Base-by-base conservation (phyloP, 768 basidiomycete genomes). In the Boletus sensibilis region DNA sequence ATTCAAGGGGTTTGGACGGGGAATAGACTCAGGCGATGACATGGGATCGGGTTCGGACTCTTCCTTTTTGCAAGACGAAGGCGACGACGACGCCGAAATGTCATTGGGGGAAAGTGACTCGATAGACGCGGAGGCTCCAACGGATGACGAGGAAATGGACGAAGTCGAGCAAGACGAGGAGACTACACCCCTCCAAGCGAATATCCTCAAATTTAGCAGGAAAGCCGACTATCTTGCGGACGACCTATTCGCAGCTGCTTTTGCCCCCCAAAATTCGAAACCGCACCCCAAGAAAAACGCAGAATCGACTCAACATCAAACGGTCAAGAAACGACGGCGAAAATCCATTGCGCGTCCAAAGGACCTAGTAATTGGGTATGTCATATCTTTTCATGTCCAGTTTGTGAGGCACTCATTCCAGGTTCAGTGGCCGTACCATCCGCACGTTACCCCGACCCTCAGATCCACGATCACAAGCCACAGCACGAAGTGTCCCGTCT, bases 221-320 rank as follows among this genome's bases (percentile, higher is more conserved):
- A 74, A 76, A 50, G 66, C 74, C 4, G 73, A 81, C 45, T 82
- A 87, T 68, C 83, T 88, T 29, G 84, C 85, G 2, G 87, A 88
- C 62, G 81, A 85, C 58, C 73, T 88, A 20, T 89, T 88, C 67
- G 61, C 72, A 0, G 75, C 83, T 56, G 86, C 85, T 0, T 82
- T 86, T 59, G 64, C 76, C 5, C 73, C 79, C 2, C 70, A 67
- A 39, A 57, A 50, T 38, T 58, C 59, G 44, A 58, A 61, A 44
- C 25, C 21, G 2, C 9, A 14, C 6, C 13, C 38, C 60, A 53
- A 62, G 60, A 63, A 64, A 57, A 52, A 53, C 34, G 63, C 31
- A 58, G 72, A 57, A 62, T 53, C 59, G 60, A 66, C 55, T 52
- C 64, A 50, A 59, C 58, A 57, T 37, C 65, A 67, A 64, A 58